Evolutionary conservation across 495 filamentous ascomycete genomes (phyloP), one percentile per base, ranked within the genome.

Genomic region (Penicillium canescens): DNA sequence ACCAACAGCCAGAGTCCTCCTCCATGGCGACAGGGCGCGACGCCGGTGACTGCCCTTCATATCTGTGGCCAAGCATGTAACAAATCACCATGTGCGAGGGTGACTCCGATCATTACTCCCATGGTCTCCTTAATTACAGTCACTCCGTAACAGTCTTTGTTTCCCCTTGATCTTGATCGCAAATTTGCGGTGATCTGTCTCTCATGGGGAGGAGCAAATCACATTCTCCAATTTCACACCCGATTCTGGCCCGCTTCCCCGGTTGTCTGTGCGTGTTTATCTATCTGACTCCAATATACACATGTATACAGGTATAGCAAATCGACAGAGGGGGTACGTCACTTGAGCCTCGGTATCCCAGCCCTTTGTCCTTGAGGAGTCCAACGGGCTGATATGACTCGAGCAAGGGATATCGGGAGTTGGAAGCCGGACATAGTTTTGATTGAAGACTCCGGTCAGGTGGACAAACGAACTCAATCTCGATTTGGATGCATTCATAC

Each of bases 351-450:
- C 16, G 23, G n/a, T 11, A 42, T 24, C 18, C 13, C 36, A 26
- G 47, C 47, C 6, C 34, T 24, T 13, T 6, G 26, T 42, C 35
- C 23, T 20, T 18, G 45, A 34, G 20, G 7, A 10, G 6, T 20
- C 21, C 24, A n/a, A n/a, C 26, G 33, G 14, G 21, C 18, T 14
- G 16, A 14, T 18, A 42, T 52, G 59, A 59, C 50, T 59, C 20
- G 58, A 36, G 50, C 61, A 64, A 62, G 63, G 61, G 61, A 58
- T 61, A 49, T 14, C 18, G 55, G 61, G 57, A 39, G 43, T 50
- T 50, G n/a, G 37, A 50, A 64, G 42, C 55, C 52, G 52, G 20
- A 39, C 49, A 61, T 64, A 39, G 45, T 64, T 39, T 55, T 21
- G 55, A 59, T 47, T 52, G 43, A 51, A 6, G 18, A 44, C 28